These are phyloP conservation scores for Sporothrix mexicana DNA, from an alignment of 2,329 filamentous ascomycete genomes.

Conservation along the genomic window DNA sequence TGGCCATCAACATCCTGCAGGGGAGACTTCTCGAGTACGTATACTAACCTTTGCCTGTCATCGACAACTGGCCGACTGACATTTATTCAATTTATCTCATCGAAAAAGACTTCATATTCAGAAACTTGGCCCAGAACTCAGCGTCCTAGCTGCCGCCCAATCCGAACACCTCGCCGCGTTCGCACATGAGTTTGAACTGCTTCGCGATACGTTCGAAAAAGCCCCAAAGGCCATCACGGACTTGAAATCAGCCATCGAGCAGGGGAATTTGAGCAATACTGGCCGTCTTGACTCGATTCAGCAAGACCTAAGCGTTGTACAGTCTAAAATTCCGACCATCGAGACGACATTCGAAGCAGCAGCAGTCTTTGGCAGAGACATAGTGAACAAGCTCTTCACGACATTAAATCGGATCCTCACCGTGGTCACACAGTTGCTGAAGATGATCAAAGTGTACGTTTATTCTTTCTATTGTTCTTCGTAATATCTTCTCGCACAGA, in stretches of 20 bases:
- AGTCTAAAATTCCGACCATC: slow-evolving; percentile 5
- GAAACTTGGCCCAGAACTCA: neutral
- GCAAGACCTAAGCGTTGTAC: slow-evolving; percentile 5
- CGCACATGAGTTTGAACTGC: neutral
- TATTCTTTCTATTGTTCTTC: neutral
- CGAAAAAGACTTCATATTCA: slow-evolving; percentile 11
- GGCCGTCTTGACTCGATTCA: slow-evolving; percentile 1
- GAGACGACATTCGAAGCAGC: neutral
- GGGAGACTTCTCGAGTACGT: slow-evolving; percentile 12
- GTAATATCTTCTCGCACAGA: neutral
- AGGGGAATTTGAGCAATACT: neutral
- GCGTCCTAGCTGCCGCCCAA: neutral
- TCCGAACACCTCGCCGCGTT: neutral
- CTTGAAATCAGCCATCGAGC: slow-evolving; percentile 10
- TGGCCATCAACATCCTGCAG: slow-evolving; percentile 14
- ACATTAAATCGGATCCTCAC: slow-evolving; percentile 14
- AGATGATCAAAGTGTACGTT: slow-evolving; percentile 16
- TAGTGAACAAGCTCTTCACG: slow-evolving; percentile 4
- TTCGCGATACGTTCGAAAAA: slow-evolving; percentile 3
- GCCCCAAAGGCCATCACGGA: slow-evolving; percentile 6
- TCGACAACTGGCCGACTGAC: neutral
- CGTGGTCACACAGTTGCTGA: slow-evolving; percentile 12
- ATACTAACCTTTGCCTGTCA: slow-evolving; percentile 5
- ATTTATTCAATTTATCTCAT: slow-evolving; percentile 9
- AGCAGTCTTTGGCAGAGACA: neutral